Conservation (phyloP, 352 stramenopile genomes). For the Aphanomyces stellatus region DNA sequence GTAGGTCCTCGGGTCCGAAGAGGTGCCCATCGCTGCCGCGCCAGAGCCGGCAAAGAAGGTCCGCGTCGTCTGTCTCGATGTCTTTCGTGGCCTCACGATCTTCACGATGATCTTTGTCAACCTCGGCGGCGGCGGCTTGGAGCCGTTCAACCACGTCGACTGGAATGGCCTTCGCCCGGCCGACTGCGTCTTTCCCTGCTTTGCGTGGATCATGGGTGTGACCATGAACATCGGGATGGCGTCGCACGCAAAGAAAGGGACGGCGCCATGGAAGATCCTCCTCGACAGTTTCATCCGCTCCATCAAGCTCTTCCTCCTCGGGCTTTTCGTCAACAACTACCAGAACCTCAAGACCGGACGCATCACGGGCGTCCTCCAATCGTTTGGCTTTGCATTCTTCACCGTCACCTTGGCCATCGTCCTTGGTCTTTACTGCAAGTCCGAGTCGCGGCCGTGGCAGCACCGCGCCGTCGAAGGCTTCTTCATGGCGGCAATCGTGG, state of each 20-base stretch:
- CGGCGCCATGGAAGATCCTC: not conserved
- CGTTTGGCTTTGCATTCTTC: constrained; percentile 18
- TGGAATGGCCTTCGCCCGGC: constrained; percentile 74
- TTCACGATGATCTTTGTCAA: constrained; percentile 84
- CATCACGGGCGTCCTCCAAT: constrained; percentile 31
- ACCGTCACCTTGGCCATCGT: not conserved
- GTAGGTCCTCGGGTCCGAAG: not conserved
- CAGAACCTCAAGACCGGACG: constrained; percentile 45
- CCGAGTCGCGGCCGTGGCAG: not conserved
- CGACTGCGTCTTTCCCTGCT: constrained; percentile 75
- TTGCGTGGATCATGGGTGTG: constrained; percentile 75
- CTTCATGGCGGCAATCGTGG: not conserved
- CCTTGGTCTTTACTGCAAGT: not conserved
- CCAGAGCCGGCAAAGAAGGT: not conserved
- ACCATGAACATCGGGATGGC: constrained; percentile 14
- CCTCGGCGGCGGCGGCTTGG: constrained; percentile 65
- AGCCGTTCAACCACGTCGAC: constrained; percentile 52
- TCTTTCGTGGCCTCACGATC: constrained; percentile 65
- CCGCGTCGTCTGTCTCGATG: constrained; percentile 43
- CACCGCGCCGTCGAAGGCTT: not conserved
- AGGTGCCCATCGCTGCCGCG: not conserved
- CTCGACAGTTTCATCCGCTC: constrained; percentile 24
- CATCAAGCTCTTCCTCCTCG: constrained; percentile 47
- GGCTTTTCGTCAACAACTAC: constrained; percentile 64
- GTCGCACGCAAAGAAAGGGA: not conserved